Evolutionary conservation across 768 basidiomycete species (phyloP), one percentile per base, ranked within the genome.

Genomic region (Suillus fuscotomentosus): DNA sequence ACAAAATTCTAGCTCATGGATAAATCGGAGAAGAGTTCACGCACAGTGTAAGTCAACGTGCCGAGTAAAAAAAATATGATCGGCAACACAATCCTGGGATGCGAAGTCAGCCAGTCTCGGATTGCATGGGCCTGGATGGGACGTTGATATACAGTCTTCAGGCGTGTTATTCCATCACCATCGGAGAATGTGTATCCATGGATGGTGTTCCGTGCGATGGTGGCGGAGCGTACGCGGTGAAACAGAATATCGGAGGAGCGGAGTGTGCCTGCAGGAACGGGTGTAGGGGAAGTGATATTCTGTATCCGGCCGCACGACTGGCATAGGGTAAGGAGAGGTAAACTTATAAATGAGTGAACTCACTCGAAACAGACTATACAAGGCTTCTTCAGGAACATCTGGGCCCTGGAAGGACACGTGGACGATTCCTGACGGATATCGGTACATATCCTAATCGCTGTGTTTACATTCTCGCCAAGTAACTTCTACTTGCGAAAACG

Each of bases 371-470:
- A 94, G 76, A 34, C 88, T 80, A 71, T 94, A 98, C 0, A 97
- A 78, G 0, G 81, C 73, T 75, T 96, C 92, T 70, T 96, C 93
- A 36, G 84, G 83, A 2, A 95, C 78, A 71, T 97, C 95, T 1
- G 94, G 90, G 0, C 97, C 97, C 39, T 97, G 92, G 68, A 97
- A 98, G 7, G 85, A 78, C n/a, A 97, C 84, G 64, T 86, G 85
- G 60, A 98, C 71, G 10, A 90, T 81, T 3, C 82, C 79, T 22
- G 91, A 90, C 0, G 94, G 88, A 73, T 87, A 97, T 60, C 92
- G 82, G 64, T 88, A 82, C 86, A 98, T 87, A 68, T 99, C 97
- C 92, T 96, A 67, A 20, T 66, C 39, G 20, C 20, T 3, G 41
- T 5, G 42, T 65, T 57, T 62, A 61, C 22, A 60, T 39, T 60